These are phyloP conservation scores for Tuber aestivum DNA, from an alignment of 495 filamentous ascomycete genomes.

Conservation along the genomic window DNA sequence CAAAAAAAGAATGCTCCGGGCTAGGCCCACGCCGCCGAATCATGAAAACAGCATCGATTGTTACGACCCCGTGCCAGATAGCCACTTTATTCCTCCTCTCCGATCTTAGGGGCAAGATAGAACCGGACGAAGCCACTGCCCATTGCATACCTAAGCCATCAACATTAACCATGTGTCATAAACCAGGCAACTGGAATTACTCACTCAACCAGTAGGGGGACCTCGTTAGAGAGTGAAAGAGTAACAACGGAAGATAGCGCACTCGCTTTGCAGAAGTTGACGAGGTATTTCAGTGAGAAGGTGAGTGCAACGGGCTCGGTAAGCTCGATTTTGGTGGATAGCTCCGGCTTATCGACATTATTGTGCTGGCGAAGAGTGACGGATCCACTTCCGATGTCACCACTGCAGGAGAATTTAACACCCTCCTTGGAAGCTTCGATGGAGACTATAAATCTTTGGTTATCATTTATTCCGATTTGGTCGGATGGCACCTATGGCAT, in stretches of 20 bases:
- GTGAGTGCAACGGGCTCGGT: constrained; percentile 90
- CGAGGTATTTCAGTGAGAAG: constrained; percentile 98
- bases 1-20: neutral
- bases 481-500: constrained; percentile 36
- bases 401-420: constrained; percentile 87
- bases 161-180: neutral
- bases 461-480: neutral
- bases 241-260: constrained; percentile 75
- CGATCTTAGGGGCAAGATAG: constrained; percentile 96
- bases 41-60: neutral
- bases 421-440: constrained; percentile 98
- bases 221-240: constrained; percentile 90
- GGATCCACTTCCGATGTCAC: constrained; percentile 92
- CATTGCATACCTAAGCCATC: constrained; percentile 56
- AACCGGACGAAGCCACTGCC: constrained; percentile 85
- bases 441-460: constrained; percentile 55
- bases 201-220: constrained; percentile 83
- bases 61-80: neutral
- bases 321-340: constrained; percentile 81
- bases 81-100: constrained; percentile 74
- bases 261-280: constrained; percentile 99
- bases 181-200: neutral
- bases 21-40: neutral
- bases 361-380: constrained; percentile 85
- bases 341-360: constrained; percentile 82